These are phyloP conservation scores for Arachis hypogaea DNA, from an alignment of 306 rosid genomes.

Conservation along the genomic window DNA sequence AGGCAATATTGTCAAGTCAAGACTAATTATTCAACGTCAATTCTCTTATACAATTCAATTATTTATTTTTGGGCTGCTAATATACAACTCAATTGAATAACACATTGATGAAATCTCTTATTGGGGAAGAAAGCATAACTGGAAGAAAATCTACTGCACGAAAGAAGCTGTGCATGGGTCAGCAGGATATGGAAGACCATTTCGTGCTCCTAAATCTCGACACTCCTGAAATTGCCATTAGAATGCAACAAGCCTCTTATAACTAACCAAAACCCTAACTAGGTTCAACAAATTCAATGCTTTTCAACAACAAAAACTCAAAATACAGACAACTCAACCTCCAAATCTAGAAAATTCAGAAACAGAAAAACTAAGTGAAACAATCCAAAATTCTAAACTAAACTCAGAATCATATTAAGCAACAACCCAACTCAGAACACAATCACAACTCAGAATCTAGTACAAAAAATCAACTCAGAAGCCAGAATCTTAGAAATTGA, in stretches of 20 bases:
- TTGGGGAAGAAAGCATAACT: not conserved
- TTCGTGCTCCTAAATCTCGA: conserved; percentile 83
- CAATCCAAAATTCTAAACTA: too few relatives aligned
- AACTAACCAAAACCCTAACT: not conserved
- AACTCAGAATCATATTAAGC: too few relatives aligned
- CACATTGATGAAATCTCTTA: conserved; percentile 7
- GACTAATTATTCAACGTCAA: conserved; percentile 5
- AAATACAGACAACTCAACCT: too few relatives aligned
- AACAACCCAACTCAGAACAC: too few relatives aligned
- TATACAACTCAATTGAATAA: not conserved
- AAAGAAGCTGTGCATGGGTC: conserved; percentile 67
- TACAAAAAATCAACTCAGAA: too few relatives aligned
- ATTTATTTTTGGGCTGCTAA: too few relatives aligned
- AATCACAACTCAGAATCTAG: too few relatives aligned
- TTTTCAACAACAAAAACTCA: too few relatives aligned
- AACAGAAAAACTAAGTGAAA: too few relatives aligned
- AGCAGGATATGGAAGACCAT: conserved; percentile 73
- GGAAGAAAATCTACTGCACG: conserved; percentile 38
- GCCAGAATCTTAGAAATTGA: too few relatives aligned
- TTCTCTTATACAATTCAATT: too few relatives aligned
- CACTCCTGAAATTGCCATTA: conserved; percentile 71
- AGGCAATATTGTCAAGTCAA: not conserved
- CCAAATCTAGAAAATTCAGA: too few relatives aligned
- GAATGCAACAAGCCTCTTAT: conserved; percentile 18
- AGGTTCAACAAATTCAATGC: not conserved